Conservation (phyloP, 805 yeast genomes). For the Cyberlindnera maclurae region DNA sequence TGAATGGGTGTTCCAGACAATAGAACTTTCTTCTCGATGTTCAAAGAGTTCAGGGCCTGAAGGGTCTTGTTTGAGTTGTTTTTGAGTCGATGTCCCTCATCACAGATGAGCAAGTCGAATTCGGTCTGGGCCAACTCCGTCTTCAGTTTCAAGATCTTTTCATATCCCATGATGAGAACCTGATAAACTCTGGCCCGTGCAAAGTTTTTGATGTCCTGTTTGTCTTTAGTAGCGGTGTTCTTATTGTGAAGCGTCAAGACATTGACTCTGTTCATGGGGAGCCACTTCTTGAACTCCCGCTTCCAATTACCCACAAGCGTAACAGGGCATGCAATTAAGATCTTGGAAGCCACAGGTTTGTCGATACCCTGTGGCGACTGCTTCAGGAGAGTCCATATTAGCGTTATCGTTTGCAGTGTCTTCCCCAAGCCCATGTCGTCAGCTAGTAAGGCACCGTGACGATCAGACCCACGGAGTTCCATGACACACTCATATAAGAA, state of each 20-base stretch:
- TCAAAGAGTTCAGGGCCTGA: constrained; percentile 43
- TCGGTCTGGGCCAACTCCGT: constrained; percentile 35
- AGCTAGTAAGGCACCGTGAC: constrained; percentile 76
- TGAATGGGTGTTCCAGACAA: constrained; percentile 92
- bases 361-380: constrained; percentile 41
- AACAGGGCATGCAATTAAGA: constrained; percentile 85
- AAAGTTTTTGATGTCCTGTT: constrained; percentile 21
- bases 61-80: constrained; percentile 65
- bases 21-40: constrained; percentile 44
- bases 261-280: constrained; percentile 46
- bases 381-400: constrained; percentile 76
- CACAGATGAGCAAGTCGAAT: constrained; percentile 71
- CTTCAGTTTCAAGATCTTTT: constrained; percentile 54
- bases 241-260: constrained; percentile 52
- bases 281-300: constrained; percentile 84
- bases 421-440: constrained; percentile 98
- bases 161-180: constrained; percentile 83
- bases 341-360: constrained; percentile 42
- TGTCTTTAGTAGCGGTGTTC: constrained; percentile 44
- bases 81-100: constrained; percentile 92
- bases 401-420: constrained; percentile 76
- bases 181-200: constrained; percentile 68
- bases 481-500: constrained; percentile 79
- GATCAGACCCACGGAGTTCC: constrained; percentile 49
- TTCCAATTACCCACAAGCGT: constrained; percentile 85